Base-by-base conservation (phyloP, 192 early-diverging fungal genomes). In the Backusella parvicylindrica region DNA sequence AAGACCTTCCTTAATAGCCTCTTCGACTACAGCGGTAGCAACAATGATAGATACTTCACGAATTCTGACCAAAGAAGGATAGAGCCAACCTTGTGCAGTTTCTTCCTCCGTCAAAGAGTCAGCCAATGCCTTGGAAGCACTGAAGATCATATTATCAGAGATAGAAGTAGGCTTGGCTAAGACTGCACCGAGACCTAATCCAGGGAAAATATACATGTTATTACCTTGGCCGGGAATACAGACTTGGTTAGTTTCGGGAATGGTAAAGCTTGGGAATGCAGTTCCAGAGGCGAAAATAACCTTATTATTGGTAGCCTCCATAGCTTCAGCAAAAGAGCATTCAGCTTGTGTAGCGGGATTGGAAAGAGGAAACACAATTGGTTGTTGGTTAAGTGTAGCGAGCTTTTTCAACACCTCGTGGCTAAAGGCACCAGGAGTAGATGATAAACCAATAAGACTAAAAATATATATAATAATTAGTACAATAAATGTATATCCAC, bases 191-290 rank as follows among this genome's bases (percentile, higher is more conserved):
- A 97, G 86, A 41, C 97, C 97, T 38, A 99, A 89, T 70, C 95
- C 95, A 68, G 97, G 97, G 47, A 97, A 98, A 70, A 97, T 95
- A 82, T 96, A 98, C 92, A 93, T 95, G 87, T 97, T 97, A 85
- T 97, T 96, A 73, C 94, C 96, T 85, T 97, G 95, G 23, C 93
- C 94, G 11, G 95, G 94, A 47, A 92, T 79, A 33, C 82, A 79
- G 28, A 88, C 64, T 65, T 88, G 75, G 13, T 87, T 84, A 9
- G 88, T 90, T 47, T 85, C 80, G 18, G 93, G 90, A 43, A 92
- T 83, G 9, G 86, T 90, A 78, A 91, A 92, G 16, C 85, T 64
- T n/a, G 97, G 97, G 87, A 99, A 99, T 13, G 92, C 95, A 8
- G 97, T 98, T 70, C 97, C 97, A 2, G 94, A 96, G 21, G 96